phyloP scores from a whole-genome alignment of 2,329 filamentous ascomycete genomes.

The Hypoxylon sp. region DNA sequence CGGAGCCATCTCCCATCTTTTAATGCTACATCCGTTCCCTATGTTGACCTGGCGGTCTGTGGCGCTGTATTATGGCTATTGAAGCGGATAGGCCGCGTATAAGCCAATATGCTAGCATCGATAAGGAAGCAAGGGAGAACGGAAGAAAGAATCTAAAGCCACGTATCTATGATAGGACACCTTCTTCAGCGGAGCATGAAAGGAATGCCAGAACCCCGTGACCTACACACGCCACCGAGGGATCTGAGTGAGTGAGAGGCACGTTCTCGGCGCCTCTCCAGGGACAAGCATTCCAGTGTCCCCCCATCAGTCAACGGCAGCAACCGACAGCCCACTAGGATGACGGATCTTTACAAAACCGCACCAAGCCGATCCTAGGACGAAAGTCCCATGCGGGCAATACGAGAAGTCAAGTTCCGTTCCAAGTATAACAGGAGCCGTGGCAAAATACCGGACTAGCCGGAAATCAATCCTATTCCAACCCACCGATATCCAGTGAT shows the following conservation, averaged over 20 bases:
- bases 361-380: constrained; percentile 14
- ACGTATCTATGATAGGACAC: constrained; percentile 35
- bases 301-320: constrained; percentile 19
- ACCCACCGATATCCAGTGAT: constrained; percentile 23
- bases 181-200: constrained; percentile 32
- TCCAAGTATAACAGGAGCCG: constrained; percentile 19
- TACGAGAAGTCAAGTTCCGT: constrained; percentile 8
- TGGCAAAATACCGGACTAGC: constrained; percentile 27
- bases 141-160: constrained; percentile 13
- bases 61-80: constrained; percentile 9
- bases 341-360: constrained; percentile 15
- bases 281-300: constrained; percentile 43
- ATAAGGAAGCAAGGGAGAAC: constrained; percentile 14
- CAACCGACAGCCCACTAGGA: constrained; percentile 16
- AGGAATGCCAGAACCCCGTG: constrained; percentile 42
- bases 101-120: constrained; percentile 10
- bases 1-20: constrained; percentile 6
- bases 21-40: background rate
- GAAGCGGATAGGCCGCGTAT: constrained; percentile 3
- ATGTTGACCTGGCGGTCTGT: background rate
- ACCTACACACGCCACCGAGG: constrained; percentile 26
- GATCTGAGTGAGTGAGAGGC: constrained; percentile 36
- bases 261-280: constrained; percentile 42
- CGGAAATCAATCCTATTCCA: constrained; percentile 28
- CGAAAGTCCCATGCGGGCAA: constrained; percentile 9